These are phyloP conservation scores for Sorghum bicolor DNA, from an alignment of 176 grass and related monocot genomes.

Conservation along the genomic window Sorghum_bicolor_NCBIv3 NC_012871.2:65886001-65886500, in stretches of 20 bases:
- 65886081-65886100: slow-evolving; percentile 15
- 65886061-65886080: not conserved
- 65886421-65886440: slow-evolving; percentile 92
- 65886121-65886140: slow-evolving; percentile 98
- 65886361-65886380: not conserved
- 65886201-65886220: slow-evolving; percentile 96
- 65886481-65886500: slow-evolving; percentile 99
- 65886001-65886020: slow-evolving; percentile 99
- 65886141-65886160: slow-evolving; percentile 97
- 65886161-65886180: slow-evolving; percentile 99
- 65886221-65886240: slow-evolving; percentile 98
- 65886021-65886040: slow-evolving; percentile 68
- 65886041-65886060: slow-evolving; percentile 26
- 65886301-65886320: not conserved
- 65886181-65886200: slow-evolving; percentile 89
- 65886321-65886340: not conserved
- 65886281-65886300: not conserved
- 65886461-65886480: slow-evolving; percentile 95
- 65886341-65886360: not conserved
- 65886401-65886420: not conserved
- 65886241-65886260: slow-evolving; percentile 43
- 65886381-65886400: not conserved
- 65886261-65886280: slow-evolving; percentile 12
- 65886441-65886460: slow-evolving; percentile 98
- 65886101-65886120: slow-evolving; percentile 65